Evolutionary conservation across 768 basidiomycete genomes (phyloP), one percentile per base, ranked within the genome.

Genomic region (Mycena olivaceomarginata): DNA sequence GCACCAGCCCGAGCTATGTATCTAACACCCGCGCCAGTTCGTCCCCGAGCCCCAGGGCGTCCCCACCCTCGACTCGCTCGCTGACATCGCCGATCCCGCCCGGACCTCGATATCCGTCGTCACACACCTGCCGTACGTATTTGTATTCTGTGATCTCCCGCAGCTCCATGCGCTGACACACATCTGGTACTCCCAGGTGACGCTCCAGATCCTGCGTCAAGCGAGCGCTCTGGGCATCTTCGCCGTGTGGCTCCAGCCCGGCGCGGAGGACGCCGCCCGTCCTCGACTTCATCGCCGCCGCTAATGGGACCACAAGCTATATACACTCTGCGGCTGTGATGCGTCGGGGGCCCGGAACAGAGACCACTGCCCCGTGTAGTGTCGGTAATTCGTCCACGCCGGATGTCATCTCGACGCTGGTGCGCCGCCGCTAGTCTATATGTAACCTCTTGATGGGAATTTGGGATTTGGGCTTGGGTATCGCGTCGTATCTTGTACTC

Each of bases 221-320:
- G 90, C 89, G 5, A 88, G 88, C 82, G 84, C 82, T 31, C 87
- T 87, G 25, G 82, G 81, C 13, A 82, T 92, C 16, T 90, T 88
- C 0, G 87, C 89, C 2, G 86, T 93, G 56, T 94, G 93, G 93
- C 88, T 93, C 22, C 93, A 94, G 79, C 93, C 93, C 10, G 93
- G 93, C 31, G 91, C 92, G 4, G 88, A 91, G 70, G 89, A 91
- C 40, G 64, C 5, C 12, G 83, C 84, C n/a, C 6, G 92, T 93
- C 11, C 63, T 77, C 41, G 51, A 70, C 8, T 78, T 74, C 57
- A 78, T 78, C 64, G 70, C 31, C 31, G 2, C 31, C 31, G 31
- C 56, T 18, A 73, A 43, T 25, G 41, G 45, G 20, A 70, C 72
- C 25, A 77, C 72, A 20, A 73, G 3, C 3, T 78, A 62, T 51